Evolutionary conservation across 225 moss, liverwort and hornwort species (phyloP), one percentile per base, ranked within the genome.

Genomic region (Takakia lepidozioides): DNA sequence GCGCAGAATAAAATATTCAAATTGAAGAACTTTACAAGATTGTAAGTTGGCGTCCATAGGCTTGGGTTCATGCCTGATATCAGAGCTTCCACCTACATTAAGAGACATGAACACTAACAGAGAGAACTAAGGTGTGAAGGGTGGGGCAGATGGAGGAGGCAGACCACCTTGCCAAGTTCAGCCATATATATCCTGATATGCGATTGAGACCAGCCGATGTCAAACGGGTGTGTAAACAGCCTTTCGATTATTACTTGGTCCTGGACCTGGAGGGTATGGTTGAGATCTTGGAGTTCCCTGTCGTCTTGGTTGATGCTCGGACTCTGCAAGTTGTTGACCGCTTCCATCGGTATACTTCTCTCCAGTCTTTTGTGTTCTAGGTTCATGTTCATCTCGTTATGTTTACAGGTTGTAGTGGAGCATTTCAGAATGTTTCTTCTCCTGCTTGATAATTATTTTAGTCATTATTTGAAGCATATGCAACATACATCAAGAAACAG

Each of bases 201-300:
- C 61, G 75, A 32, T 73, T 87, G 17, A 72, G 77, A 45, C 64
- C 68, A 37, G 59, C 54, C 10, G 87, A 98, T 61, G 55, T 87
- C 1, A 78, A 76, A 59, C 66, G 78, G 34, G 71, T 98, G 5
- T 82, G 68, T 70, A 52, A 73, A 11, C 98, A 98, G 68, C 85
- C 98, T 7, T 98, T 98, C 39, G 80, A 83, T 45, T 85, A 75
- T 65, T 85, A 74, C 56, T 56, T 98, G 56, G 98, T 98, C 42
- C 71, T 98, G 46, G 98, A 98, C 65, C 57, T 98, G 51, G 98
- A 98, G 63, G 98, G 98, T 30, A 74, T 76, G 77, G 81, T 91
- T 47, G 98, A 98, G 57, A 91, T 98, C 57, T 59, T 98, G 60
- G 98, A 98, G 70, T 98, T 98, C 49, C 98, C 98, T 19, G 85